Conservation (phyloP, 2,329 filamentous ascomycete species). For the Beauveria bassiana region DNA sequence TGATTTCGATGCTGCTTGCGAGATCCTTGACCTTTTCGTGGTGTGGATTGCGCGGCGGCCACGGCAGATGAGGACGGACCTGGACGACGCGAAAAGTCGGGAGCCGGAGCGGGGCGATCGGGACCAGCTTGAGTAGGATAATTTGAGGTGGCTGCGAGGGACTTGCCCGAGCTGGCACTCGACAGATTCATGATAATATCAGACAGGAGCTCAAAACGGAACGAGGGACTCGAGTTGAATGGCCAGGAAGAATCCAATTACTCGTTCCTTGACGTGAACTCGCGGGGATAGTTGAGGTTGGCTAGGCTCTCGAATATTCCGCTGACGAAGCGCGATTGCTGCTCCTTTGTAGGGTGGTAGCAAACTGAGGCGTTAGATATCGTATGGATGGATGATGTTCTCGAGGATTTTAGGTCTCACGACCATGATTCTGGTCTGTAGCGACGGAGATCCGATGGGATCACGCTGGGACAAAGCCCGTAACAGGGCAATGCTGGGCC, state of each 20-base stretch:
- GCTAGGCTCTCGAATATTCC: neutral
- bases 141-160: constrained; percentile 37
- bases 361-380: neutral
- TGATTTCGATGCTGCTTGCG: constrained; percentile 81
- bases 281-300: constrained; percentile 1
- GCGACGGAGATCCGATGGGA: constrained; percentile 17
- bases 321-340: neutral
- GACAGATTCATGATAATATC: constrained; percentile 26
- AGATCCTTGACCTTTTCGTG: constrained; percentile 67
- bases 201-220: neutral
- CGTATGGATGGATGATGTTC: neutral
- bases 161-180: constrained; percentile 38
- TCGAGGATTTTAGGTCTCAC: neutral
- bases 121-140: constrained; percentile 34
- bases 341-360: neutral
- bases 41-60: constrained; percentile 30
- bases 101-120: constrained; percentile 35
- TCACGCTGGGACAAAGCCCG: constrained; percentile 24
- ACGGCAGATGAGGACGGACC: constrained; percentile 27
- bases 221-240: constrained; percentile 8
- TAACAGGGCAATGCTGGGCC: neutral
- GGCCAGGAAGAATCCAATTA: constrained; percentile 12
- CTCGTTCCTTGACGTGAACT: constrained; percentile 14
- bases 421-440: neutral
- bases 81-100: constrained; percentile 44